Percentiles rank a stretch among this genome's conserved stretches.
phyloP scores from a whole-genome alignment of 2,329 filamentous ascomycete species.

The Acrocalymma vagum region DNA sequence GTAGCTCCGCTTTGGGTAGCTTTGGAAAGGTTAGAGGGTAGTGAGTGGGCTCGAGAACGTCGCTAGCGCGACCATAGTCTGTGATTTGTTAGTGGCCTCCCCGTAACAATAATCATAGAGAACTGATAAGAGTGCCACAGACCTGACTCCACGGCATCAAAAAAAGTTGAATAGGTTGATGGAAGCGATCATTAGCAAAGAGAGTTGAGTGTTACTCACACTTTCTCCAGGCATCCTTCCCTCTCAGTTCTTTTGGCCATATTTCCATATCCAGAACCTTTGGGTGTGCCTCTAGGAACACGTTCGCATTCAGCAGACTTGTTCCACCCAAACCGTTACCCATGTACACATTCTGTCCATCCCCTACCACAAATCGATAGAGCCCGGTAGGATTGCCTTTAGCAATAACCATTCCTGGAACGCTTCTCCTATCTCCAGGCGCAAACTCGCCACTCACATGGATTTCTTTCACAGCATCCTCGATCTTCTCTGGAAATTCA shows the following conservation, averaged over 20 bases:
- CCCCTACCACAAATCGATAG: conserved; percentile 70
- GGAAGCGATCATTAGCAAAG: no score
- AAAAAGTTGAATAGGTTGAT: no score
- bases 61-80: conserved; percentile 66
- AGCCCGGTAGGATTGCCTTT: no score
- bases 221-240: no score
- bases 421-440: conserved; percentile 61
- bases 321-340: conserved; percentile 63
- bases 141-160: no score
- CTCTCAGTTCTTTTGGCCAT: conserved; percentile 60
- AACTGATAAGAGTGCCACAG: no score
- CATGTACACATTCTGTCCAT: conserved; percentile 70
- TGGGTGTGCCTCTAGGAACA: conserved; percentile 67
- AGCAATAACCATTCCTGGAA: no score
- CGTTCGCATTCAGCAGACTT: conserved; percentile 18
- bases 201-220: no score
- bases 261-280: no score
- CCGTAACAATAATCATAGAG: no score
- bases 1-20: conserved; percentile 65
- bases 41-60: conserved; percentile 65
- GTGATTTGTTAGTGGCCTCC: no score
- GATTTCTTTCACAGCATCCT: conserved; percentile 60
- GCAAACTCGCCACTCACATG: conserved; percentile 63
- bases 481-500: conserved; percentile 64
- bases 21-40: conserved; percentile 68